These are phyloP conservation scores for Thraustochytrium striatum DNA, from an alignment of 352 stramenopile species.

Conservation along the genomic window DNA sequence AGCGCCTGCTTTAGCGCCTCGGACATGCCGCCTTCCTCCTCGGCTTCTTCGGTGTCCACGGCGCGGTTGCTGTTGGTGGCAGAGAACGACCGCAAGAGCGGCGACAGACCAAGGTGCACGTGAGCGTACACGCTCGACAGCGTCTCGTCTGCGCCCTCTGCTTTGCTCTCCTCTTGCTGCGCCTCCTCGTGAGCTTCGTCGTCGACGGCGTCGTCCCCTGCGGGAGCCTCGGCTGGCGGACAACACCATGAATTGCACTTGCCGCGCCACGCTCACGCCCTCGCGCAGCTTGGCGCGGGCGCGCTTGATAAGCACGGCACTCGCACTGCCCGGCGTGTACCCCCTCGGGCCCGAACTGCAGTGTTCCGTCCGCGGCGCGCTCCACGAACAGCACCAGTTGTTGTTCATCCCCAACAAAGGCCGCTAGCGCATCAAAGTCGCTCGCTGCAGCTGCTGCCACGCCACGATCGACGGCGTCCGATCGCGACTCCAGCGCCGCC, in stretches of 20 bases:
- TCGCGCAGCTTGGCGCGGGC: not conserved
- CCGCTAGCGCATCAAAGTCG: not conserved
- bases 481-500: not conserved
- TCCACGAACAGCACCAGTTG: constrained; percentile 32
- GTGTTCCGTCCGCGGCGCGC: not conserved
- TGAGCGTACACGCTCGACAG: constrained; percentile 12
- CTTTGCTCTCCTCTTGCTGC: not conserved
- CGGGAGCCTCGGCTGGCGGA: no score
- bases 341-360: constrained; percentile 12
- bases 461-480: not conserved
- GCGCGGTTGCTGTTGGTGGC: not conserved
- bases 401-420: not conserved
- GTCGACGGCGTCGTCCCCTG: not conserved
- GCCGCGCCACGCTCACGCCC: not conserved
- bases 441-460: not conserved
- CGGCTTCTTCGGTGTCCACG: not conserved
- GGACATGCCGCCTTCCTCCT: not conserved
- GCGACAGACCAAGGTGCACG: constrained; percentile 7
- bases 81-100: constrained; percentile 5
- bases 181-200: not conserved
- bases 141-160: not conserved
- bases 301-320: constrained; percentile 25
- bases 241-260: not conserved
- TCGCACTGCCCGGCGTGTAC: constrained; percentile 9
- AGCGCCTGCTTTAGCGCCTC: constrained; percentile 33